Conservation (phyloP, 495 filamentous ascomycete genomes). For the Tricharina praecox region DNA sequence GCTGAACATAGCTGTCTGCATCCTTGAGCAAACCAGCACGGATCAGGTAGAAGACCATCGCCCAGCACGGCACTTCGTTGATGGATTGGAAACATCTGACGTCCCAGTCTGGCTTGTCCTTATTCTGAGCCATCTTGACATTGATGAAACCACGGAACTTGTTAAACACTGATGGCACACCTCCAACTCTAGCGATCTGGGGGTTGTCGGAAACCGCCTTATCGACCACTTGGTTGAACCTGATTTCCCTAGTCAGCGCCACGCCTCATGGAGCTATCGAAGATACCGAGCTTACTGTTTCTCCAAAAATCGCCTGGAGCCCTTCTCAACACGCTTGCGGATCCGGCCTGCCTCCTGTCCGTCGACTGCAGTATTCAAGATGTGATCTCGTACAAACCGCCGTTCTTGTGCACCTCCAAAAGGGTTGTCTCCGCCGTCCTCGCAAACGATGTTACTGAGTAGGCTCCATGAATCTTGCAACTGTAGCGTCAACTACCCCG, state of each 20-base stretch:
- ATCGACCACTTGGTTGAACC: conserved; percentile 57
- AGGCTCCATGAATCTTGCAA: conserved; percentile 26
- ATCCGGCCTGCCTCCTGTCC: conserved; percentile 17
- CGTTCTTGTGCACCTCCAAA: conserved; percentile 23
- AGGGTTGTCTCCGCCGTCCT: conserved; percentile 21
- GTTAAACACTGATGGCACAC: conserved; percentile 68
- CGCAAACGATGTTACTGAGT: conserved; percentile 16
- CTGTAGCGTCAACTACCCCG: conserved; percentile 23
- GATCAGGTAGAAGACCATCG: conserved; percentile 80
- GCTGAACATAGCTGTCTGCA: conserved; percentile 67
- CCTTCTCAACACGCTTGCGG: conserved; percentile 23
- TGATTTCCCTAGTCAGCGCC: conserved; percentile 14
- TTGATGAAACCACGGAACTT: conserved; percentile 81
- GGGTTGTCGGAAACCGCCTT: conserved; percentile 62
- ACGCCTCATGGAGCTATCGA: too few species aligned
- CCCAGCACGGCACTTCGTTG: conserved; percentile 48
- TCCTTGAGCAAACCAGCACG: conserved; percentile 68
- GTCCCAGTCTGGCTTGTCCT: conserved; percentile 22
- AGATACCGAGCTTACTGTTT: conserved; percentile 24
- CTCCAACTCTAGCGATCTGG: conserved; percentile 74
- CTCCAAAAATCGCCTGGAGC: conserved; percentile 22
- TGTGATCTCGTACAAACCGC: conserved; percentile 22
- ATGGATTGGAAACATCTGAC: conserved; percentile 24
- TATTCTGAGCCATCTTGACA: conserved; percentile 19
- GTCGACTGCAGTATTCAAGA: conserved; percentile 16